phyloP scores from a whole-genome alignment of 202 grass and related monocot genomes.

The Hordeum pubiflorum region DNA sequence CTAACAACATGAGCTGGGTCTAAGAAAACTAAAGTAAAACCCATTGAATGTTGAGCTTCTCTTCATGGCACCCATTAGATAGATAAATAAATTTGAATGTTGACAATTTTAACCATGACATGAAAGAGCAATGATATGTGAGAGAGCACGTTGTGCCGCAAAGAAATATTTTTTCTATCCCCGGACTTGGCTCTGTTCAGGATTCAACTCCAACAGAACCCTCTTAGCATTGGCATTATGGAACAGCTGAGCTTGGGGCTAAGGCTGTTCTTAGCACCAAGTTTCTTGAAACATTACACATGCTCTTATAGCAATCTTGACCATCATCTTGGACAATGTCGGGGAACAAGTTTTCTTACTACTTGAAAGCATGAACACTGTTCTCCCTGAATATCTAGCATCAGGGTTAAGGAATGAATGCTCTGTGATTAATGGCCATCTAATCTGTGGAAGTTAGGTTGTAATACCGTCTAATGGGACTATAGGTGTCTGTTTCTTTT shows the following conservation, averaged over 20 bases:
- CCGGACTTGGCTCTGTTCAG: not conserved
- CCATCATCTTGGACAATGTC: not conserved
- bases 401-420: not conserved
- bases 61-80: not conserved
- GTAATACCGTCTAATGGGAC: not conserved
- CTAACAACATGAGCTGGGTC: not conserved
- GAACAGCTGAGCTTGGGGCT: not conserved
- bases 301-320: not conserved
- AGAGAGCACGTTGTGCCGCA: not conserved
- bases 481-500: not conserved
- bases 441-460: not conserved
- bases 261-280: not conserved
- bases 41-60: not conserved
- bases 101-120: not conserved
- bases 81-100: not conserved
- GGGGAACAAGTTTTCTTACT: not conserved
- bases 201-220: not conserved
- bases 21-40: too few species aligned
- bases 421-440: not conserved
- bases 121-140: not conserved
- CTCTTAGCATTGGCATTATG: not conserved
- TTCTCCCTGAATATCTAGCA: not conserved
- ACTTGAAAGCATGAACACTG: not conserved
- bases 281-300: not conserved
- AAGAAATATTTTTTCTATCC: not conserved